These are phyloP conservation scores for Luvunga scandens DNA, from an alignment of 345 rosid species.

Conservation along the genomic window DNA sequence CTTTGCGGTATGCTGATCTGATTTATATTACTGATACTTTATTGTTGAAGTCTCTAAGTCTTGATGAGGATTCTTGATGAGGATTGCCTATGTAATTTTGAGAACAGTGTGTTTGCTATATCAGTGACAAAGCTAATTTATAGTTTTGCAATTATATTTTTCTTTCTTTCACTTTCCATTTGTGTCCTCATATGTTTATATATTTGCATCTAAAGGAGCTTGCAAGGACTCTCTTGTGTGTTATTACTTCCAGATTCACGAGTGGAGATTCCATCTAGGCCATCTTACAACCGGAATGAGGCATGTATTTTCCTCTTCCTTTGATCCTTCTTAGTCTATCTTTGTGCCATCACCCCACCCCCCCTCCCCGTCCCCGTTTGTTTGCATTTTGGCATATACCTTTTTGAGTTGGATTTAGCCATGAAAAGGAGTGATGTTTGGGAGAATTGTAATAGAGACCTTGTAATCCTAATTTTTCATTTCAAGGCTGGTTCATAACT, in stretches of 20 bases:
- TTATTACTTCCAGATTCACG: constrained; percentile 39
- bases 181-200: constrained; percentile 9
- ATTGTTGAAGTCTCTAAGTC: not conserved
- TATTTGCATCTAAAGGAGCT: constrained; percentile 58
- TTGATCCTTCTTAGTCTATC: not conserved
- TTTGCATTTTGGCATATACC: not conserved
- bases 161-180: not conserved
- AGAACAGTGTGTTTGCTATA: not conserved
- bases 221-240: constrained; percentile 62
- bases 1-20: constrained; percentile 59
- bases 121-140: not conserved
- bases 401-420: not conserved
- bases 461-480: not conserved
- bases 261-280: constrained; percentile 33
- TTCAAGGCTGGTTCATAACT: not conserved
- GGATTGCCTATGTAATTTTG: not conserved
- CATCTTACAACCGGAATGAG: constrained; percentile 35
- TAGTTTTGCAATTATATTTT: not conserved
- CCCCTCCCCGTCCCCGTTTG: not conserved
- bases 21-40: constrained; percentile 5
- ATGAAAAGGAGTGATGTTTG: not conserved
- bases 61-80: not conserved
- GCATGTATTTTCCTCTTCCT: constrained; percentile 23
- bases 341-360: not conserved
- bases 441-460: not conserved